Conservation (phyloP, 352 stramenopile species). For the Chrysophaeum taylorii region DNA sequence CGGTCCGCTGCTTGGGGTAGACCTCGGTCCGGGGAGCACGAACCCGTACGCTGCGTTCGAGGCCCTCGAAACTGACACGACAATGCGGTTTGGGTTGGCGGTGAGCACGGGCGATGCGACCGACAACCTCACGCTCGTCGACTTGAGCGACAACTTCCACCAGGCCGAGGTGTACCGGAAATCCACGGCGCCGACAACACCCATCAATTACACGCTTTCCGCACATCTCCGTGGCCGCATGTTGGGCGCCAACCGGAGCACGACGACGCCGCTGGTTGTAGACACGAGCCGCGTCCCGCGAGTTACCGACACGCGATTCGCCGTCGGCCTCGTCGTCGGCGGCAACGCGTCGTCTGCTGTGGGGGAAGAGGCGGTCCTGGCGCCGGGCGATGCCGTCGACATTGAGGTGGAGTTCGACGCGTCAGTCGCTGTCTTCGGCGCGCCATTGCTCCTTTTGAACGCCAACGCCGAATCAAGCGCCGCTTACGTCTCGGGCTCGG, state of each 20-base stretch:
- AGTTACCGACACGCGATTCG: neutral
- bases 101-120: neutral
- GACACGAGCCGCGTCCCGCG: neutral
- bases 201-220: neutral
- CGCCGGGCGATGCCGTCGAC: neutral
- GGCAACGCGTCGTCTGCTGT: no score
- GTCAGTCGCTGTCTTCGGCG: neutral
- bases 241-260: neutral
- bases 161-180: neutral
- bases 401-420: neutral
- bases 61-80: no score
- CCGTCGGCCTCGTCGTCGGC: neutral
- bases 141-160: neutral
- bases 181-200: neutral
- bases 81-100: neutral
- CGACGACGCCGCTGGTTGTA: neutral
- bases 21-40: neutral
- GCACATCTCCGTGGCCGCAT: neutral
- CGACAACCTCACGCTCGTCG: neutral
- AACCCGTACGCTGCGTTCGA: conserved; percentile 3
- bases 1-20: neutral
- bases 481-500: conserved; percentile 30
- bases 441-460: neutral
- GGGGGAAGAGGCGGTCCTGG: neutral
- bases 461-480: conserved; percentile 20